Evolutionary conservation across 768 basidiomycete species (phyloP).

Genomic region (Coprinopsis marcescibilis): DNA sequence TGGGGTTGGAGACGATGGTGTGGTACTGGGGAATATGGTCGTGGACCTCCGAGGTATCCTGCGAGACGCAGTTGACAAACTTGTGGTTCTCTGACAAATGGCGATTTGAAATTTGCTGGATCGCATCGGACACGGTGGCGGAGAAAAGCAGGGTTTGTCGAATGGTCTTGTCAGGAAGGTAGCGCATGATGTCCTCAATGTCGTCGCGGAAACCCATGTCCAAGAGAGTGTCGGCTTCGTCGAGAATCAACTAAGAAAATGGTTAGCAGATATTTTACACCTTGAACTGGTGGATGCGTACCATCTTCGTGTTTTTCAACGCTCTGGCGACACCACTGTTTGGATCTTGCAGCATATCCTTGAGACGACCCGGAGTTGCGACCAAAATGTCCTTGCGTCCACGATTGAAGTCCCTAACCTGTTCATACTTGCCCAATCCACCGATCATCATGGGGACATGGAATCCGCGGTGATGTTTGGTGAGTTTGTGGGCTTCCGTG

Average conservation of each 20-base stretch:
- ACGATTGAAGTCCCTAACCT: slow-evolving; percentile 62
- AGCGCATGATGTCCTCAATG: slow-evolving; percentile 62
- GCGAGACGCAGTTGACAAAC: slow-evolving; percentile 69
- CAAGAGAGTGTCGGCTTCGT: slow-evolving; percentile 87
- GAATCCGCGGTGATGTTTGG: slow-evolving; percentile 54
- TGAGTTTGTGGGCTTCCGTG: slow-evolving; percentile 67
- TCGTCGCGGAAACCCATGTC: slow-evolving; percentile 92
- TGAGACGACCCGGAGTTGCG: slow-evolving; percentile 83
- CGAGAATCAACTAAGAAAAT: slow-evolving; percentile 66
- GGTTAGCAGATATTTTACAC: background rate
- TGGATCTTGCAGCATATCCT: slow-evolving; percentile 59
- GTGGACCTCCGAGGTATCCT: slow-evolving; percentile 59
- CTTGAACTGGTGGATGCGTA: slow-evolving; percentile 27
- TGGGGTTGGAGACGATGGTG: slow-evolving; percentile 61
- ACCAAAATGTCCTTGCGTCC: slow-evolving; percentile 78
- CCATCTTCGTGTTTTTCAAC: slow-evolving; percentile 52
- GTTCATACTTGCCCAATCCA: slow-evolving; percentile 58
- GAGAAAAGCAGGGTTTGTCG: slow-evolving; percentile 94
- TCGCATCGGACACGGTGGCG: slow-evolving; percentile 71
- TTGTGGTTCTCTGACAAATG: slow-evolving; percentile 55
- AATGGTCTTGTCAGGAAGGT: slow-evolving; percentile 53
- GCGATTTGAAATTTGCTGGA: slow-evolving; percentile 63
- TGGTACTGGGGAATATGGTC: slow-evolving; percentile 77
- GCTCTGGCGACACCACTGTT: slow-evolving; percentile 47
- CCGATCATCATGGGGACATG: slow-evolving; percentile 75